Evolutionary conservation across 768 basidiomycete species (phyloP).

Genomic region (Tephrocybe rancida): DNA sequence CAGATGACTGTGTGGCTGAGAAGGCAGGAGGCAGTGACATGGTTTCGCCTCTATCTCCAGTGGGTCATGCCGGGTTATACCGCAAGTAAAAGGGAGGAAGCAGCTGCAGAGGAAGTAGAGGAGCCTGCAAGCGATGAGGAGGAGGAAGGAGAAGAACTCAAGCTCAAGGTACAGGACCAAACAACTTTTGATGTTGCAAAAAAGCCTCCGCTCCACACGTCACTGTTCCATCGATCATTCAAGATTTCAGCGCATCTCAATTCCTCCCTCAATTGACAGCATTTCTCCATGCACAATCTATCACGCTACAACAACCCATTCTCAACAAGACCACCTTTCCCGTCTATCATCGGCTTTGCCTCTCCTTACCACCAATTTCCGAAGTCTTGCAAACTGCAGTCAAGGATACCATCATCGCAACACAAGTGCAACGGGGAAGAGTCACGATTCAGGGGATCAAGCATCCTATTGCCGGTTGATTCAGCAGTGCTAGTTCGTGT

Average conservation of each 20-base stretch:
- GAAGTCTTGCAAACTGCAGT: conserved; percentile 9
- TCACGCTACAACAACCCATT: not conserved
- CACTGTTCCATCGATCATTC: conserved; percentile 6
- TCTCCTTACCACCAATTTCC: conserved; percentile 18
- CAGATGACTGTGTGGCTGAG: conserved; percentile 43
- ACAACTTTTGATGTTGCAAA: too few species aligned
- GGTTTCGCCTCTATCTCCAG: conserved; percentile 21
- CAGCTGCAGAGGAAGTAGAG: not conserved
- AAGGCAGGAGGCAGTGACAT: too few species aligned
- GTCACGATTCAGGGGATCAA: conserved; percentile 17
- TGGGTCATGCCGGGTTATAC: conserved; percentile 25
- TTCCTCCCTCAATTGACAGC: conserved; percentile 15
- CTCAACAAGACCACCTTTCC: conserved; percentile 13
- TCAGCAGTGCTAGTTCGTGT: conserved; percentile 22
- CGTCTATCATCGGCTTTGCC: conserved; percentile 19
- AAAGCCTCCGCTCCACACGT: conserved; percentile 8
- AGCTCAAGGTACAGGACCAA: too few species aligned
- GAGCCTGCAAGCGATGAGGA: not conserved
- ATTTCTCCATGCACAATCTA: conserved; percentile 7
- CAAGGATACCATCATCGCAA: conserved; percentile 19
- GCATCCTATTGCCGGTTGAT: conserved; percentile 14
- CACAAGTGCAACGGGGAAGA: not conserved
- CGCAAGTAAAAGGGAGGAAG: not conserved
- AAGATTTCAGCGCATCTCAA: conserved; percentile 11
- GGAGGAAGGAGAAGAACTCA: too few species aligned